Base-by-base conservation (phyloP, 352 stramenopile species). In the Globisporangium okanoganense region DNA sequence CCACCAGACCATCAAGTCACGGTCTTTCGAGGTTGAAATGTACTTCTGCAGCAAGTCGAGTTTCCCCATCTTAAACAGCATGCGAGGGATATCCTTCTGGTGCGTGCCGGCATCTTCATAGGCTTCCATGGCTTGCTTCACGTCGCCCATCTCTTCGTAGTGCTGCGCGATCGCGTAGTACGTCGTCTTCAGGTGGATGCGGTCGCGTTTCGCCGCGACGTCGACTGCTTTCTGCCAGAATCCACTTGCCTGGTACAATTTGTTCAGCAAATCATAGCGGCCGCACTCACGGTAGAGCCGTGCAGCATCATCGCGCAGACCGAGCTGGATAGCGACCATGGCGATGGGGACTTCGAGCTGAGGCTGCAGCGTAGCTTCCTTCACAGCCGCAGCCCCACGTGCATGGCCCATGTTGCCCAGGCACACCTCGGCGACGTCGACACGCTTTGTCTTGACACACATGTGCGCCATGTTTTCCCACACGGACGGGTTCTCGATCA, bases 381-480 rank as follows among this genome's bases (percentile, higher is more conserved):
- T 78, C 13, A 98, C 80, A n/a, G 94, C 94, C 13, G 83, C 83
- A 3, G 92, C 86, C 6, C 95, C 95, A 20, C 95, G 78, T 7
- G 85, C 87, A 56, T 98, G 89, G 6, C 91, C 91, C 94, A 98
- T 98, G 65, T 98, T 97, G 2, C 87, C 87, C 3, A 98, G 74
- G 65, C 95, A 98, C 10, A 98, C 83, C 68, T 98, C 85, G 2
- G 93, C 91, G 4, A 98, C 90, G 65, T 98, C 95, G 18, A 98
- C 74, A 0, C 94, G 84, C 69, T 96, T 97, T 29, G 91, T 98
- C 69, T 98, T 97, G 56, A 98, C 91, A 68, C 95, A 98, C 85
- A 97, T 98, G 51, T 96, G 87, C 18, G 93, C 94, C 89, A 98
- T 98, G 68, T 98, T 98, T 56, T 97, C 87, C 95, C 95, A 98